A percentile compares a stretch with the other conserved stretches of the same genome.
Evolutionary conservation across 352 stramenopile genomes (phyloP).

Genomic region (Phytophthora citricola): DNA sequence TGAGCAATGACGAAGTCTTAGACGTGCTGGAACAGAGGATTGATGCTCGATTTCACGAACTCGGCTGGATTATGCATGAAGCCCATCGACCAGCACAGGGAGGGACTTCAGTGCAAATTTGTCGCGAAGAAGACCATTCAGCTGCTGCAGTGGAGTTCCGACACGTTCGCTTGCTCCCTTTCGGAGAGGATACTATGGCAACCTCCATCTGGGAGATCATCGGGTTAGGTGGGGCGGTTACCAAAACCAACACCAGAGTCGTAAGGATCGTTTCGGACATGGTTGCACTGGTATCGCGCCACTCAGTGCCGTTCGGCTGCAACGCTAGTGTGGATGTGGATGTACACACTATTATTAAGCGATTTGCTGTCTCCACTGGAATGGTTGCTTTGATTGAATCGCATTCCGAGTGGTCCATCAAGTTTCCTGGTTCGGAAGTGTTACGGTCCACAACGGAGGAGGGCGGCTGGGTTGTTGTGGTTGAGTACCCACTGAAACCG

Average conservation of each 20-base stretch:
- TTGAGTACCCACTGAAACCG: constrained; percentile 5
- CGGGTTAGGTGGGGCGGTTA: constrained; percentile 8
- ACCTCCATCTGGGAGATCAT: constrained; percentile 25
- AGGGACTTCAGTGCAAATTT: constrained; percentile 10
- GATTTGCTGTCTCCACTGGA: constrained; percentile 7
- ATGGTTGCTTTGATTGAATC: constrained; percentile 22
- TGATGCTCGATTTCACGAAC: constrained; percentile 18
- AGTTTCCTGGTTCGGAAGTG: background rate
- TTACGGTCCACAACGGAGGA: constrained; percentile 19
- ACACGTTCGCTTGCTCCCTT: constrained; percentile 17
- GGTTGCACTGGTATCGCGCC: constrained; percentile 9
- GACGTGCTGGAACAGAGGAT: constrained; percentile 17
- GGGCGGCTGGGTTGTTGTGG: constrained; percentile 19
- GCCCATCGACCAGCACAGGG: background rate
- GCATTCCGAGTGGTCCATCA: constrained; percentile 27
- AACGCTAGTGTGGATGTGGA: constrained; percentile 11
- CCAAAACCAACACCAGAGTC: constrained; percentile 2
- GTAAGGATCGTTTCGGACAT: constrained; percentile 11
- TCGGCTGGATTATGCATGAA: constrained; percentile 18
- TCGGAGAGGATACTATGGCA: constrained; percentile 11
- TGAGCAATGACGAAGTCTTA: constrained; percentile 11
- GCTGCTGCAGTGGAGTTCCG: constrained; percentile 20
- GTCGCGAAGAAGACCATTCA: constrained; percentile 14
- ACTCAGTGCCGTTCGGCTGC: constrained; percentile 7
- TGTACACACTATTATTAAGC: constrained; percentile 22